Percentiles rank a stretch among this genome's conserved stretches.
phyloP scores from a whole-genome alignment of 2,329 filamentous ascomycete genomes.

The Kalaharituber pfeilii region DNA sequence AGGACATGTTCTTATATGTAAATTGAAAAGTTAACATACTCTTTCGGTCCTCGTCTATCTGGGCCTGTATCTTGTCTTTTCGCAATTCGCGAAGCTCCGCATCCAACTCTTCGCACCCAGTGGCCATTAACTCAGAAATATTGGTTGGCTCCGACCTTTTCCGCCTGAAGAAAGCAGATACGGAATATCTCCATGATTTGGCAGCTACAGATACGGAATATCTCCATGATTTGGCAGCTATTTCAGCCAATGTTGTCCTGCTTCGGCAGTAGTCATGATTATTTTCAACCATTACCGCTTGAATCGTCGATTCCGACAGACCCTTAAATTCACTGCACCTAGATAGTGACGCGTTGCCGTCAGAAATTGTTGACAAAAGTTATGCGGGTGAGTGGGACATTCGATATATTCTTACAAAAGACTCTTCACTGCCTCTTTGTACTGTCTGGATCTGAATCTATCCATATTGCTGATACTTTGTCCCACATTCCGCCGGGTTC shows the following conservation, averaged over 20 bases:
- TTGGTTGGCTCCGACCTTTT: slow-evolving; percentile 11
- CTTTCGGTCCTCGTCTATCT: slow-evolving; percentile 27
- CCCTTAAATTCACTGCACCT: slow-evolving; percentile 53
- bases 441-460: slow-evolving; percentile 47
- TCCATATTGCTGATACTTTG: slow-evolving; percentile 32
- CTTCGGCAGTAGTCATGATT: slow-evolving; percentile 64
- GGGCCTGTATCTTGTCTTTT: slow-evolving; percentile 26
- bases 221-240: slow-evolving; percentile 61
- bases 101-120: slow-evolving; percentile 29
- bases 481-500: slow-evolving; percentile 24
- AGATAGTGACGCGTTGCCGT: no score
- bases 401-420: slow-evolving; percentile 33
- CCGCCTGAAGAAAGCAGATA: slow-evolving; percentile 52
- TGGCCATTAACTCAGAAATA: slow-evolving; percentile 7
- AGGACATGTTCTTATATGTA: not conserved
- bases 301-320: slow-evolving; percentile 54
- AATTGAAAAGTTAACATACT: not conserved
- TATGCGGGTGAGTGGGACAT: slow-evolving; percentile 8
- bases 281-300: slow-evolving; percentile 60
- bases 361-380: not conserved
- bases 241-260: slow-evolving; percentile 47
- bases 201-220: slow-evolving; percentile 54
- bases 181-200: slow-evolving; percentile 60
- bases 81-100: slow-evolving; percentile 33
- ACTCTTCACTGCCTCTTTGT: slow-evolving; percentile 50